Base-by-base conservation (phyloP, 2,329 filamentous ascomycete species). In the Aspergillus terreus region DNA sequence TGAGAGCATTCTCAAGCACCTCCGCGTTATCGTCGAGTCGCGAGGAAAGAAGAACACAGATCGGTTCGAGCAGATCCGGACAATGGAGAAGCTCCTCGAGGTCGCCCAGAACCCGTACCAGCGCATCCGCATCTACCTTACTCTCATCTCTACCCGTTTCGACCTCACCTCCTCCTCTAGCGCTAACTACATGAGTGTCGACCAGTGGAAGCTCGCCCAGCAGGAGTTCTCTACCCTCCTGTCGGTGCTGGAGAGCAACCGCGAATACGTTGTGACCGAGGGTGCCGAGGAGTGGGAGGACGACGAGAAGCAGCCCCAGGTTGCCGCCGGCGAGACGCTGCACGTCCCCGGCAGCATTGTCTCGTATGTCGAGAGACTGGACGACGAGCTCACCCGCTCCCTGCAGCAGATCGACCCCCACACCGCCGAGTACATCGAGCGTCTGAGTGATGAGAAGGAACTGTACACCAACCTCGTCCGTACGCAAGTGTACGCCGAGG, bases 11-110 rank as follows among this genome's bases (percentile, higher is more conserved):
- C 87, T 97, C 73, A 99, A 99, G 81, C 91, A 97, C 73, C 82
- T 99, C 47, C 85, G 92, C 52, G 83, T 85, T 47, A 97, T 99
- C 67, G 81, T 97, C 69, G 94, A 99, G 78, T 92, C 92, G 53
- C 84, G 94, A 78, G 94, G 94, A 71, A 95, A 96, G 81, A 99
- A 99, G 84, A 97, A 97, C 80, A 96, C 94, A 59, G 94, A 99
- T 73, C 87, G 91, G 45, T 70, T 83, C 44, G 94, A 99, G 76
- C 94, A 99, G 76, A 97, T 99, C 74, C 87, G 87, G 74, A 87
- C 92, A 47, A 95, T 99, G 91, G 94, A 97, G 82, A 96, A 92
- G 79, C 83, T 99, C 49, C 78, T 86, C 66, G 91, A 96, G 70
- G 92, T 99, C 59, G 84, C 94, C 58, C 83, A 82, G 65, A 94